phyloP scores from a whole-genome alignment of 2,329 filamentous ascomycete species.

The Pseudocercospora pini-densiflorae region DNA sequence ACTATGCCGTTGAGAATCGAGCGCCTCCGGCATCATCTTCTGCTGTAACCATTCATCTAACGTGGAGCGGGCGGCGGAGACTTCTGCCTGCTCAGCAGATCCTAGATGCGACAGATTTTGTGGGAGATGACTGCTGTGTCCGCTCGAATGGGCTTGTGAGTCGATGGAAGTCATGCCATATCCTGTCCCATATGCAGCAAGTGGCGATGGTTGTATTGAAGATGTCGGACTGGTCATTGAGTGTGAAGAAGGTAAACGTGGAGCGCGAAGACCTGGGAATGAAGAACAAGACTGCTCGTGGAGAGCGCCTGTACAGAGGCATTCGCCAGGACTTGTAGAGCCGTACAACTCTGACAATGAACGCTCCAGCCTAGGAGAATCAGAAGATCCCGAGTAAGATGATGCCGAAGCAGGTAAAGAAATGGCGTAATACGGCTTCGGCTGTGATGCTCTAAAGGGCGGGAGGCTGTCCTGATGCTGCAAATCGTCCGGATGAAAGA shows the following conservation, averaged over 20 bases:
- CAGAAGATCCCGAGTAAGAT: conserved; percentile 14
- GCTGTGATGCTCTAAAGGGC: conserved; percentile 6
- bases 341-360: conserved; percentile 27
- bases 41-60: background rate
- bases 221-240: conserved; percentile 3
- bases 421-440: conserved; percentile 19
- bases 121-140: background rate
- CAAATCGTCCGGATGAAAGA: conserved; percentile 24
- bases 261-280: conserved; percentile 26
- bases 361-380: conserved; percentile 10
- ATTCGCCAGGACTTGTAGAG: conserved; percentile 20
- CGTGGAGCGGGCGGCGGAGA: conserved; percentile 1
- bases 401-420: conserved; percentile 18
- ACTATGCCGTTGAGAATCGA: background rate
- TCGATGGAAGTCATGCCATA: background rate
- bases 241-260: conserved; percentile 13
- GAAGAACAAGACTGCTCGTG: conserved; percentile 23
- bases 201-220: conserved; percentile 9
- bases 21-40: conserved; percentile 1
- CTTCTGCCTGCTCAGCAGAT: conserved; percentile 19
- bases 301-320: conserved; percentile 29
- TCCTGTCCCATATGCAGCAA: background rate
- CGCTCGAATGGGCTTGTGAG: background rate
- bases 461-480: conserved; percentile 9
- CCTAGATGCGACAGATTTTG: conserved; percentile 3